Base-by-base conservation (phyloP, 2,329 filamentous ascomycete species). In the Xylariaceae sp. region DNA sequence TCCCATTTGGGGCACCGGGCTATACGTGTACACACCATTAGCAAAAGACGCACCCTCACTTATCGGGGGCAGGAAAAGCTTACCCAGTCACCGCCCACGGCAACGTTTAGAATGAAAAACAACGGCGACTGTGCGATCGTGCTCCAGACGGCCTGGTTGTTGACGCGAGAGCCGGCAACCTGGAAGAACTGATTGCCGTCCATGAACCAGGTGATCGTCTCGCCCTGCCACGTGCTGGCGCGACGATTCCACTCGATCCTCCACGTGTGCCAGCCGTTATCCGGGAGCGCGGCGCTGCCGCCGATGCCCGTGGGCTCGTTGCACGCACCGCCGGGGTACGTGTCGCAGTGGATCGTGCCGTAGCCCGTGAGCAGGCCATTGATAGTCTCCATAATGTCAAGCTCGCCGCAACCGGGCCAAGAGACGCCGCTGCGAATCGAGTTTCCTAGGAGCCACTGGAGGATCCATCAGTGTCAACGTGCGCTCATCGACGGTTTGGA, bases 351-450 rank as follows among this genome's bases (percentile, higher is more conserved):
- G 3, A 75, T 67, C 1, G 79, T 81, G 2, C 79, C 80, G 60
- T 77, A 77, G 6, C 74, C 79, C 0, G 71, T 76, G 56, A 76
- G 62, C 40, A 68, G 61, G 2, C 79, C 79, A 66, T 81, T 77
- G 57, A 82, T 72, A 23, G 74, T 75, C 71, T 82, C 80, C 49
- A 81, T 73, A 55, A 81, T 73, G 62, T 82, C 80, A 44, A 82
- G 68, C 71, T 82, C 80, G 21, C 80, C 80, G 61, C 78, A 80
- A 7, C 67, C 69, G 0, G 80, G 80, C 80, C 80, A 82, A 19
- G 61, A 57, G 2, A 74, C 77, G 12, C 79, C 79, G 57, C 72
- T 67, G 6, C 79, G 76, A 48, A 81, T 70, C 16, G 77, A 71
- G 55, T 79, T 72, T 10, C 80, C 80, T 1, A 82, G 74, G 50